These are phyloP conservation scores for Botrytis porri DNA, from an alignment of 2,329 filamentous ascomycete genomes.

Conservation along the genomic window DNA sequence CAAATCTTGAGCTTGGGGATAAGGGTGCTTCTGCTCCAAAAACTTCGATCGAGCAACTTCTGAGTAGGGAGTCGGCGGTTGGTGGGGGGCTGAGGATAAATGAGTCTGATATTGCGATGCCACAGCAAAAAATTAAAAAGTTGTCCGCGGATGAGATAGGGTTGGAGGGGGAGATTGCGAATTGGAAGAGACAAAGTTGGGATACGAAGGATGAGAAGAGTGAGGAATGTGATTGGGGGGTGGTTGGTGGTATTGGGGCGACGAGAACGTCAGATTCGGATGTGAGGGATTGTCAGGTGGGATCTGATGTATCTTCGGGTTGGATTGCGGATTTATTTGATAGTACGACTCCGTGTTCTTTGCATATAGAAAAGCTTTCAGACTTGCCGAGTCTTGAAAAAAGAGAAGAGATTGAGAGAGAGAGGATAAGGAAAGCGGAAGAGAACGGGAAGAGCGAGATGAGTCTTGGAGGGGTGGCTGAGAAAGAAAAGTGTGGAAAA, in stretches of 20 bases:
- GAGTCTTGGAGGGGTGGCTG: neutral
- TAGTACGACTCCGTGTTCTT: neutral
- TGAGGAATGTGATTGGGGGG: neutral
- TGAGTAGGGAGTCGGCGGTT: neutral
- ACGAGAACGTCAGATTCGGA: neutral
- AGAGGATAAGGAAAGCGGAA: neutral
- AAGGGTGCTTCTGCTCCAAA: neutral
- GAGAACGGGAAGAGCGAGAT: too few relatives aligned
- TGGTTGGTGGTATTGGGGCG: neutral
- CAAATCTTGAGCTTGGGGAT: neutral
- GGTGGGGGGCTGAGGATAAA: neutral
- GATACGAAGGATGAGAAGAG: neutral
- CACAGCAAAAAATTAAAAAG: too few relatives aligned
- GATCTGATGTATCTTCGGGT: neutral
- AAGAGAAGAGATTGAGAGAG: neutral
- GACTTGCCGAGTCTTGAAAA: neutral
- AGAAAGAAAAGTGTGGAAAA: neutral
- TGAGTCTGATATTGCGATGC: too few relatives aligned
- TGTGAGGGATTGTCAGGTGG: neutral
- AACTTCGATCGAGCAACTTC: neutral
- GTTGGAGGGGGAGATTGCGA: neutral
- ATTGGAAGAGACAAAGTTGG: neutral
- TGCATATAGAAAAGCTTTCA: neutral
- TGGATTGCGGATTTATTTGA: neutral
- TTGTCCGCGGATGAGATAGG: neutral